Conservation (phyloP, 129 eudicot species). For the Helichrysum umbraculigerum region DNA sequence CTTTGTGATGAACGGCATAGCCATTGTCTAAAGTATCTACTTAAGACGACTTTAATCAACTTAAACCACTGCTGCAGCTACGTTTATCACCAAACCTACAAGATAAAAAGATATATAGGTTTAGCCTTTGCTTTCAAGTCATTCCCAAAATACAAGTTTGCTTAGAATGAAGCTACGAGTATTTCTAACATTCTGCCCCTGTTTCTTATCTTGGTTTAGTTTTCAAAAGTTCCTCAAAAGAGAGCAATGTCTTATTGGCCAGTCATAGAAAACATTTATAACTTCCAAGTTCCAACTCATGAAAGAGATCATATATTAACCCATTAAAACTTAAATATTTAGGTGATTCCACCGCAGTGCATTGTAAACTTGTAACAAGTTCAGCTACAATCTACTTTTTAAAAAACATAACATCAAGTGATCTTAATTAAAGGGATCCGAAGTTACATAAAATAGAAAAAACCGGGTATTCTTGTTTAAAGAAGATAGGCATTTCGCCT, state of each 20-base stretch:
- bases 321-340: not conserved
- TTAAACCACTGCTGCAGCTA: conserved; percentile 32
- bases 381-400: not conserved
- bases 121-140: conserved; percentile 18
- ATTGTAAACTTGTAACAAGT: not conserved
- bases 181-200: not conserved
- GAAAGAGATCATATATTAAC: conserved; percentile 4
- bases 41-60: conserved; percentile 22
- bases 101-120: not conserved
- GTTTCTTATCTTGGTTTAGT: conserved; percentile 10
- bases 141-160: conserved; percentile 12
- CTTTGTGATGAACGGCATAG: conserved; percentile 34
- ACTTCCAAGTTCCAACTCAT: conserved; percentile 3
- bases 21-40: conserved; percentile 37
- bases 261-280: not conserved
- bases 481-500: not conserved
- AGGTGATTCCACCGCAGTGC: not conserved
- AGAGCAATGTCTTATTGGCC: not conserved
- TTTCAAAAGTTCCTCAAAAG: conserved; percentile 12
- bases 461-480: not conserved
- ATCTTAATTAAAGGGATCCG: not conserved
- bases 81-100: conserved; percentile 35
- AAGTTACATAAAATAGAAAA: too few relatives aligned
- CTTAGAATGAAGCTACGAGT: not conserved
- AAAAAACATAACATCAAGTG: not conserved